Evolutionary conservation across 140 eudicot genomes (phyloP).

Genomic region (Flaveria floridana): DNA sequence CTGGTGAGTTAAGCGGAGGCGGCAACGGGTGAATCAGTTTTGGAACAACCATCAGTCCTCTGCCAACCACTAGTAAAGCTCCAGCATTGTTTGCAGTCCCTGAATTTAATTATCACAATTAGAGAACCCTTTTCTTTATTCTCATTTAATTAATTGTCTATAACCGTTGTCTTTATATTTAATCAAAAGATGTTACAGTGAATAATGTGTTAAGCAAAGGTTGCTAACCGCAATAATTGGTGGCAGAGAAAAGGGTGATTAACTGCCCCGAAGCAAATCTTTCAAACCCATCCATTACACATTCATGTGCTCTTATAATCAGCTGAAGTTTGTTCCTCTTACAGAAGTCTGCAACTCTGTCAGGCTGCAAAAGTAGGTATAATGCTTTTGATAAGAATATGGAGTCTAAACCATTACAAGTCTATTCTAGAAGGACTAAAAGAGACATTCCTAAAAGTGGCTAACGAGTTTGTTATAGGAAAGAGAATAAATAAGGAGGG

Average conservation of each 20-base stretch:
- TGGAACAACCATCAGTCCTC: conserved; percentile 86
- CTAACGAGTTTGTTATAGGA: too few relatives aligned
- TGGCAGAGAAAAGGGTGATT: conserved; percentile 94
- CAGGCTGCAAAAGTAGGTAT: conserved; percentile 66
- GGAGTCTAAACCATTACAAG: too few relatives aligned
- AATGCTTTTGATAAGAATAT: background rate
- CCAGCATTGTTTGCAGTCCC: conserved; percentile 98
- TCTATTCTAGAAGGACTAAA: too few relatives aligned
- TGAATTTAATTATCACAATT: conserved; percentile 34
- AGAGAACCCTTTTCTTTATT: conserved; percentile 9
- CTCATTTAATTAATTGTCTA: background rate
- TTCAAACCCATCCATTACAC: conserved; percentile 96
- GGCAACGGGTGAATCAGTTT: conserved; percentile 96
- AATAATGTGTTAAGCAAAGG: conserved; percentile 3
- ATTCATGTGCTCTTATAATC: conserved; percentile 93
- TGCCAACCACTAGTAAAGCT: conserved; percentile 85
- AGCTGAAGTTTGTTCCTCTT: conserved; percentile 83
- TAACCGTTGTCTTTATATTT: background rate
- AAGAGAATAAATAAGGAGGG: too few relatives aligned
- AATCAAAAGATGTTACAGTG: background rate
- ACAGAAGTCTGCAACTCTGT: conserved; percentile 90
- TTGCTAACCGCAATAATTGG: conserved; percentile 84
- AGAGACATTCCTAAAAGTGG: too few relatives aligned
- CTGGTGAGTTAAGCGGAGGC: conserved; percentile 79
- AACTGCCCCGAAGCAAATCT: conserved; percentile 95